Base-by-base conservation (phyloP, 225 moss, liverwort and hornwort species). In the Physcomitrellopsis africana region DNA sequence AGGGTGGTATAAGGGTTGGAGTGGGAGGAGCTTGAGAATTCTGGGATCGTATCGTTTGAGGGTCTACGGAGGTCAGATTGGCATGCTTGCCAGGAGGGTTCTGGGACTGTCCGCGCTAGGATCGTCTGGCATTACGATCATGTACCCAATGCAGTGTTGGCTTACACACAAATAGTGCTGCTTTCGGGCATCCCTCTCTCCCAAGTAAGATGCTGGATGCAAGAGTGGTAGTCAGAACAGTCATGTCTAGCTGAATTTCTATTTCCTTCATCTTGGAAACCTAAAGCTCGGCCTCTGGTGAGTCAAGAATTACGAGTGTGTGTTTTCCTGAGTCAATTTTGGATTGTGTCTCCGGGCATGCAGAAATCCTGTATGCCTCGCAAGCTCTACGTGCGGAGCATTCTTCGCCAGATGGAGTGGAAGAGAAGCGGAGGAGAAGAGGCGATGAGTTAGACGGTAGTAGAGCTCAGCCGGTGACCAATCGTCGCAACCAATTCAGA, bases 401-500 rank as follows among this genome's bases (percentile, higher is more conserved):
- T 74, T 80, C 57, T 75, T 78, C 22, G 71, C 77, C 37, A 78
- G 72, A 72, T 83, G 81, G 62, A 70, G 68, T 67, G 72, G 13
- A 42, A 37, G 14, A 41, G 51, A 32, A 61, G 52, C 42, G 37
- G 45, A 65, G 49, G 11, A 32, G 52, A 67, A 19, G 10, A 26
- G 54, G 6, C 7, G 4, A 1, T 1, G 32, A 54, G 42, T 24
- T 60, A 66, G 73, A 51, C 60, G 26, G 45, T 53, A 29, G 67
- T n/a, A 52, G 61, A 1, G 27, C 16, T 0, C 72, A 57, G 14
- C 65, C 43, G n/a, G 48, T 29, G 27, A 24, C 15, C 4, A 32
- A 76, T 52, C 45, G 52, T 37, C 72, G 68, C 71, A 60, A 22
- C 60, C 51, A 66, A 73, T 46, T 59, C 61, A 61, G 63, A 59